Base-by-base conservation (phyloP, 768 basidiomycete species). In the Dioszegia hungarica region DNA sequence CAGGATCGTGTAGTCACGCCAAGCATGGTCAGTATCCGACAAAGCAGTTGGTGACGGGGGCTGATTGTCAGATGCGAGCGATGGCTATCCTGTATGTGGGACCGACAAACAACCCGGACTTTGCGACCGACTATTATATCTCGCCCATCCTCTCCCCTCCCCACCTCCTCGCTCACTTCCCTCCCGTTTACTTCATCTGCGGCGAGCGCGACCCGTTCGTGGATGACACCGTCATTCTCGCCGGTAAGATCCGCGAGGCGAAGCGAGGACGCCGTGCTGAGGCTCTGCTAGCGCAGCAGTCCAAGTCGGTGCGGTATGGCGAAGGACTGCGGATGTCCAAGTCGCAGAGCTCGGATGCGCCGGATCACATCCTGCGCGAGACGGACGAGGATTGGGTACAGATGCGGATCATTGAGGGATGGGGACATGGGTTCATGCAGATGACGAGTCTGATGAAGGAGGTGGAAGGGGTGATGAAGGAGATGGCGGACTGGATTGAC, bases 21-120 rank as follows among this genome's bases (percentile, higher is more conserved):
- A 0, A 89, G 87, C 69, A 97, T 99, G 93, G 94, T 94, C 73
- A 68, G 89, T 78, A n/a, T 28, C 36, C 19, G 14, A 2, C 64
- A 20, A 19, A 2, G 14, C 22, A 19, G 19, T 17, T 10, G 19
- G 6, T 6, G 27, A 49, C 43, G 31, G 5, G 20, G 10, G 50
- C 60, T 61, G 56, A 61, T 33, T 33, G 55, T 40, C 66, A 98
- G 94, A 97, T 97, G 90, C 89, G 95, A 33, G 93, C 94, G 0
- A 99, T 99, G 95, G 94, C 94, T 2, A 93, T 95, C 70, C 78
- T 94, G 61, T 95, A 95, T 78, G 87, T 99, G 57, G 94, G 94
- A 0, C 94, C 95, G 0, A 84, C 89, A 68, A 86, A 86, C 49
- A 88, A 90, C 73, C 95, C 95, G 6, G 92, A 98, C 75, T 93